Conservation (phyloP, 2,329 filamentous ascomycete species). For the Exophiala calicioides region DNA sequence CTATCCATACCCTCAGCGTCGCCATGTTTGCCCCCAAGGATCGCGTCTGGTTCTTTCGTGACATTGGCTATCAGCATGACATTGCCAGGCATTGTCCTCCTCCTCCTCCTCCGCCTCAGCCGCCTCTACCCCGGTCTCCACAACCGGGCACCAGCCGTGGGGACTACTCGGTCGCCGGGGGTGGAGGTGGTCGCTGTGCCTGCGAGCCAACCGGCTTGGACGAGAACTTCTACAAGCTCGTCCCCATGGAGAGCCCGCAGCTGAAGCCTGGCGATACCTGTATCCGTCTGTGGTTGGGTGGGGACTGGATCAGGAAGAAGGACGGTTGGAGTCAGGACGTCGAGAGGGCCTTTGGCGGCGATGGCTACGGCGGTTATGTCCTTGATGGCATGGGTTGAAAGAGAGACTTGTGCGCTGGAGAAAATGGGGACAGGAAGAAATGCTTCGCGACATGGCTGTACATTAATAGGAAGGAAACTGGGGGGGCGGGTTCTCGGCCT, state of each 20-base stretch:
- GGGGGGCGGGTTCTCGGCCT: too few species aligned
- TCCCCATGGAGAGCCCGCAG: slow-evolving; percentile 51
- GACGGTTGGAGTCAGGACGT: slow-evolving; percentile 45
- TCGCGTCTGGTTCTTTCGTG: slow-evolving; percentile 55
- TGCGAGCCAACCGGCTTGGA: slow-evolving; percentile 50
- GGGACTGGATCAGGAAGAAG: slow-evolving; percentile 45
- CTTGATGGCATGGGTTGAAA: slow-evolving; percentile 14
- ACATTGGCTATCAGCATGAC: slow-evolving; percentile 49
- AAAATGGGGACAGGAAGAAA: not conserved
- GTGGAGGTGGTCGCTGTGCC: slow-evolving; percentile 38
- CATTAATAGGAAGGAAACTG: too few species aligned
- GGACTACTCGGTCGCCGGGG: not conserved
- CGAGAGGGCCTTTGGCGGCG: slow-evolving; percentile 45
- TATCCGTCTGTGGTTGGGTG: slow-evolving; percentile 46
- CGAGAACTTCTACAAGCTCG: slow-evolving; percentile 50
- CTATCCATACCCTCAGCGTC: slow-evolving; percentile 57
- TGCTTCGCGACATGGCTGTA: too few species aligned
- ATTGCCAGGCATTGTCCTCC: slow-evolving; percentile 43
- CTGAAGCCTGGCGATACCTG: slow-evolving; percentile 50
- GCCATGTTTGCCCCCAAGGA: slow-evolving; percentile 56
- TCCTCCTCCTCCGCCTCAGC: slow-evolving; percentile 30
- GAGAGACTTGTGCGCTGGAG: too few species aligned
- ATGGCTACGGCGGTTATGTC: slow-evolving; percentile 48
- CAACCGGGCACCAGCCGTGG: too few species aligned
- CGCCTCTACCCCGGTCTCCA: slow-evolving; percentile 33